Evolutionary conservation across 805 yeast species (phyloP), one percentile per base, ranked within the genome.

Genomic region (Metschnikowia kofuensis): DNA sequence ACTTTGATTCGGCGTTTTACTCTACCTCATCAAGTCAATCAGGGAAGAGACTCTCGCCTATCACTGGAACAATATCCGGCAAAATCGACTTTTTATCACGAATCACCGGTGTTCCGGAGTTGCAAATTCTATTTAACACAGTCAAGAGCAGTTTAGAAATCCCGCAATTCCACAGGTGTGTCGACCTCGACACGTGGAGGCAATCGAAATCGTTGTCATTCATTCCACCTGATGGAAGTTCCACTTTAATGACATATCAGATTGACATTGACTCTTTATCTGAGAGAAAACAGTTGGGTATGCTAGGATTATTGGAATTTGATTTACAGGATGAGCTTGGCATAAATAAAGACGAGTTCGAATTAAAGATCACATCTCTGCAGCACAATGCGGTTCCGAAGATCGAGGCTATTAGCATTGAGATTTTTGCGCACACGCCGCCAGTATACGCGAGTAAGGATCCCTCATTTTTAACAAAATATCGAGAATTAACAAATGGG

Each of bases 201-300:
- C 59, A 59, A 6, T 77, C 78, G 0, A 83, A 82, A 0, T 54
- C 67, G 0, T 61, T 90, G 31, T 72, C 82, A 14, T 89, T 92
- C 59, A 76, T 87, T 15, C 99, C 98, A 6, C 96, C 98, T 0
- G 97, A 92, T 65, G 97, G 95, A 7, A 76, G 71, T 50, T 80
- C 82, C 37, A 71, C 75, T 2, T 62, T 91, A 21, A 78, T 84
- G 76, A 66, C 78, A 9, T 91, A 91, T 65, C 72, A 77, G 6
- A 64, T 87, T 30, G 87, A 86, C 54, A 59, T 85, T 34, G 65
- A 65, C 31, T 53, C 21, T 38, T 45, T 42, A 14, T 54, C 65
- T 14, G 66, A 67, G 29, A 52, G 52, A 40, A 55, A 48, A 6
- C 55, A 45, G 38, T 43, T 42, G n/a, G 47, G 51, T 16, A 48